Conservation (phyloP, 345 rosid species). For the Heritiera fomes region DNA sequence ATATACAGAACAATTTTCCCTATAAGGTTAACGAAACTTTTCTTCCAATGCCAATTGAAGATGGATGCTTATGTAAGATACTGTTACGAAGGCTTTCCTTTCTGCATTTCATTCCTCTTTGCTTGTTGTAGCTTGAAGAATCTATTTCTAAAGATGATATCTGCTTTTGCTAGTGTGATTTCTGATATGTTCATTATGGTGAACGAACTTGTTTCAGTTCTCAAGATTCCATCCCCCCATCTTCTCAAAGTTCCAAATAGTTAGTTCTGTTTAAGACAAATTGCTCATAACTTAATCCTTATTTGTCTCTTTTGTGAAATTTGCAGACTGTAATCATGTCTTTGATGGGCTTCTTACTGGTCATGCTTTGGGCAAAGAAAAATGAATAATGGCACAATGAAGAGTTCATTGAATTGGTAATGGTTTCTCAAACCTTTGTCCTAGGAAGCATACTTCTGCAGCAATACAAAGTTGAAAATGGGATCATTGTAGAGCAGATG, state of each 20-base stretch:
- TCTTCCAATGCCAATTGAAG: slow-evolving; percentile 3
- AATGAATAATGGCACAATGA: slow-evolving; percentile 23
- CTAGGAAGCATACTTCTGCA: background rate
- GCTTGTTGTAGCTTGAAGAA: too few species aligned
- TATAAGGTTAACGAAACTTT: background rate
- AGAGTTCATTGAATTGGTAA: background rate
- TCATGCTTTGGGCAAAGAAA: slow-evolving; percentile 75
- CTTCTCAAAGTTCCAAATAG: background rate
- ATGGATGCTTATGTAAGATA: background rate
- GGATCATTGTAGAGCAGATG: background rate
- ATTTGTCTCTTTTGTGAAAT: background rate
- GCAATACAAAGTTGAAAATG: background rate
- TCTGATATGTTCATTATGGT: background rate
- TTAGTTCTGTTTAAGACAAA: background rate
- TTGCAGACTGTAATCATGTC: slow-evolving; percentile 97
- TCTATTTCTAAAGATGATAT: background rate
- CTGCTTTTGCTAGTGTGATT: slow-evolving; percentile 1
- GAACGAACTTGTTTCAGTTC: background rate
- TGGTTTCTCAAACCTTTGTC: background rate
- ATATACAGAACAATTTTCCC: too few species aligned
- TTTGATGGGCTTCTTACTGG: slow-evolving; percentile 88
- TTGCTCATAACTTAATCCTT: background rate
- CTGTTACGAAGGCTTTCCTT: background rate
- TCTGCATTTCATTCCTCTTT: background rate
- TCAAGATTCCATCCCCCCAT: background rate